A percentile compares a stretch with the other conserved stretches of the same genome.
These are phyloP conservation scores for Mycena polygramma DNA, from an alignment of 768 basidiomycete genomes.

Conservation along the genomic window DNA sequence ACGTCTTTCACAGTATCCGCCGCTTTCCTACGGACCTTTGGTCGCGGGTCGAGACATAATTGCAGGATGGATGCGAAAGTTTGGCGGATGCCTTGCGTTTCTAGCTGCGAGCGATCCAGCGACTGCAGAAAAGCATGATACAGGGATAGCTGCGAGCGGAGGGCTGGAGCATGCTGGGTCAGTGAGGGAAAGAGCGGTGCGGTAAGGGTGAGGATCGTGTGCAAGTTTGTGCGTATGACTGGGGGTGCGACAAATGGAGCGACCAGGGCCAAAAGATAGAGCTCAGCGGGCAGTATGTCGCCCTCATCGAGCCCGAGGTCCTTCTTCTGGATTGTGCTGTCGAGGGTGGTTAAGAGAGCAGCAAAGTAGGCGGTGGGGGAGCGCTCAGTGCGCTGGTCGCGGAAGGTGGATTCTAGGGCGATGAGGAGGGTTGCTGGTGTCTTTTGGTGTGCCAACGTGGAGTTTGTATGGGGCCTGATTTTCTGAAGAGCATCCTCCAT, in stretches of 20 bases:
- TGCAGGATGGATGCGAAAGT: constrained; percentile 89
- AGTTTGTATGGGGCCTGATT: constrained; percentile 88
- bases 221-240: constrained; percentile 84
- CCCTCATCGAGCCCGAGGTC: constrained; percentile 68
- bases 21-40: constrained; percentile 94
- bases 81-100: constrained; percentile 77
- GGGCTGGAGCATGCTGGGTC: constrained; percentile 74
- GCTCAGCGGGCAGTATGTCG: constrained; percentile 83
- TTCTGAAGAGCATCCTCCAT: constrained; percentile 84
- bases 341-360: constrained; percentile 87
- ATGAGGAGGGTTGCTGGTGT: constrained; percentile 87
- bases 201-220: constrained; percentile 78
- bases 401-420: constrained; percentile 86
- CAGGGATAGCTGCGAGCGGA: constrained; percentile 89
- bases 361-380: constrained; percentile 95
- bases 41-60: constrained; percentile 87
- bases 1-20: constrained; percentile 87
- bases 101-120: constrained; percentile 81
- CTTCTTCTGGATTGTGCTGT: constrained; percentile 78
- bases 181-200: constrained; percentile 83
- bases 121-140: constrained; percentile 77
- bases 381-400: constrained; percentile 74
- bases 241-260: constrained; percentile 82
- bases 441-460: constrained; percentile 88
- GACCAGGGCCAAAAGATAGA: constrained; percentile 87